Percentiles rank a stretch among this genome's conserved stretches.
Conservation (phyloP, 2,329 filamentous ascomycete species). For the Kalaharituber pfeilii region DNA sequence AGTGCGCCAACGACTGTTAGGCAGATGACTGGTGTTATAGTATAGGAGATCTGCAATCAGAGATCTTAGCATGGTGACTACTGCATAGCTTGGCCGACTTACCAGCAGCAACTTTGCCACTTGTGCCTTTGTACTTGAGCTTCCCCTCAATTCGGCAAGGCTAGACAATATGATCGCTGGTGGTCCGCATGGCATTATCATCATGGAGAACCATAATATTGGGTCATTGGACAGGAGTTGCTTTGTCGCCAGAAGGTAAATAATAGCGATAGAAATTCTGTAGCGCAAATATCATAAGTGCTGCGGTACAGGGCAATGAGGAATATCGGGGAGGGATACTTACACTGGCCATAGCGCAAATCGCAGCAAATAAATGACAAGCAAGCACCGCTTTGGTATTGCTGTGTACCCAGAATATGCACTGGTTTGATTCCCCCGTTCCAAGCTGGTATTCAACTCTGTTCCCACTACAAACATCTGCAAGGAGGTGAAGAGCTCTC, state of each 20-base stretch:
- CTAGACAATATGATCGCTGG: constrained; percentile 34
- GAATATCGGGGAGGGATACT: constrained; percentile 11
- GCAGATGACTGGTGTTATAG: constrained; percentile 28
- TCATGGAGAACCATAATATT: constrained; percentile 48
- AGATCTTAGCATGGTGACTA: not conserved
- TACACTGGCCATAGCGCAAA: constrained; percentile 44
- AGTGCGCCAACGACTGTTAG: constrained; percentile 28
- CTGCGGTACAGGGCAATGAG: constrained; percentile 3
- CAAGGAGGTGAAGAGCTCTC: constrained; percentile 44
- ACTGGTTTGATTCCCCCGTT: constrained; percentile 28
- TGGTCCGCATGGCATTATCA: constrained; percentile 36
- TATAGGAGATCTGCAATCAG: constrained; percentile 25
- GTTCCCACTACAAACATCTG: constrained; percentile 51
- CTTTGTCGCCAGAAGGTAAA: constrained; percentile 42
- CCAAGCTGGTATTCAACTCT: constrained; percentile 40
- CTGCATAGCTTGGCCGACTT: constrained; percentile 15
- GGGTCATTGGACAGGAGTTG: constrained; percentile 38
- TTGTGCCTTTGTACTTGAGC: constrained; percentile 28
- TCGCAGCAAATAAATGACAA: constrained; percentile 37
- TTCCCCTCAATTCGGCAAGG: constrained; percentile 31
- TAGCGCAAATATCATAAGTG: not conserved
- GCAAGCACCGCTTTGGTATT: constrained; percentile 35
- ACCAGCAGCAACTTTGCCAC: constrained; percentile 32
- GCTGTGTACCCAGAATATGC: constrained; percentile 28
- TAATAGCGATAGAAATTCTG: constrained; percentile 35